These are phyloP conservation scores for Candida pseudoviswanathii DNA, from an alignment of 1,139 yeast species.

Conservation along the genomic window DNA sequence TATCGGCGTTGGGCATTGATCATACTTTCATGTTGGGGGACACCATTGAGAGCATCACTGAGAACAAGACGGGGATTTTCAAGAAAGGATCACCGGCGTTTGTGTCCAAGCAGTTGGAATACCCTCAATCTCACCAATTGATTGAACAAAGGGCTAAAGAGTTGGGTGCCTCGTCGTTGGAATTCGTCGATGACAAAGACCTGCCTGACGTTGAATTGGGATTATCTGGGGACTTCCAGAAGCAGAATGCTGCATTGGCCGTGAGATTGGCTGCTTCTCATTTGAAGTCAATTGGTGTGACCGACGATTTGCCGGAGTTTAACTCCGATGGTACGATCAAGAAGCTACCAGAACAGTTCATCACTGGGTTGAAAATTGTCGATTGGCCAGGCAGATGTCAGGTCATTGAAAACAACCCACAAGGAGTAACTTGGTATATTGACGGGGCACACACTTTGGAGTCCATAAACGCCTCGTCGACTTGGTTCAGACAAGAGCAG, in stretches of 20 bases:
- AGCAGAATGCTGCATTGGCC: constrained; percentile 85
- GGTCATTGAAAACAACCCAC: constrained; percentile 47
- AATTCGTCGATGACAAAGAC: constrained; percentile 45
- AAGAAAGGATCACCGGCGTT: constrained; percentile 69
- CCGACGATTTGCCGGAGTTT: constrained; percentile 28
- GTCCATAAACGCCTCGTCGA: constrained; percentile 75
- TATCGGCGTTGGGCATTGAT: constrained; percentile 86
- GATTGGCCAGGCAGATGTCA: constrained; percentile 97
- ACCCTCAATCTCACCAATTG: constrained; percentile 53
- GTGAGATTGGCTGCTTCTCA: constrained; percentile 71
- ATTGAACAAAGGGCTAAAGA: constrained; percentile 68
- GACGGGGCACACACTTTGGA: constrained; percentile 98
- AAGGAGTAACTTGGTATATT: constrained; percentile 67
- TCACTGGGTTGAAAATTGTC: constrained; percentile 66
- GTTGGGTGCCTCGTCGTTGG: constrained; percentile 50
- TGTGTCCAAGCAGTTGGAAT: constrained; percentile 58
- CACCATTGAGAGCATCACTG: constrained; percentile 87
- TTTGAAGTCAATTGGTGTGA: constrained; percentile 49
- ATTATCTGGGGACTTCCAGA: constrained; percentile 85
- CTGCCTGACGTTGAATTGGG: constrained; percentile 58
- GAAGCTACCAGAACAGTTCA: constrained; percentile 58
- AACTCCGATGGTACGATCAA: constrained; percentile 20
- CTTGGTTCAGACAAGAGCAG: constrained; percentile 62
- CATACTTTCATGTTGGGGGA: constrained; percentile 88
- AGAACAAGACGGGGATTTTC: constrained; percentile 96